Evolutionary conservation across 257 asterid genomes (phyloP).

Genomic region (Rubia yunnanensis): DNA sequence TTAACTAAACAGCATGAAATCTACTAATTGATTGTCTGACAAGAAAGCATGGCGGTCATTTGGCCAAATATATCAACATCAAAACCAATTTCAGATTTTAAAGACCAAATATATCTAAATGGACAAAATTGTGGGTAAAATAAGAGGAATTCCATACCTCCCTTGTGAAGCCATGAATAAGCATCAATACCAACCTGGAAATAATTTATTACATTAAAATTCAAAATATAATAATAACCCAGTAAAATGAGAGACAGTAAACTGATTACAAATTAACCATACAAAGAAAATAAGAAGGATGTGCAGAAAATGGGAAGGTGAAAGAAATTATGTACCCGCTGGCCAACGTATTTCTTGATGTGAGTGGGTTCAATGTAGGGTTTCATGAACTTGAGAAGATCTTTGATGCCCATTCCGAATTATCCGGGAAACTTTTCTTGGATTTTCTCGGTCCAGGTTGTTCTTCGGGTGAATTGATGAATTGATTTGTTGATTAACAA

Average conservation of each 20-base stretch:
- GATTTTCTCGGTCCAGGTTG: background rate
- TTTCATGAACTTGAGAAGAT: slow-evolving; percentile 66
- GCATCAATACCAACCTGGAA: slow-evolving; percentile 78
- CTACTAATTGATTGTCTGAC: background rate
- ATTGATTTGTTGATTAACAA: background rate
- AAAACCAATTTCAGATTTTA: background rate
- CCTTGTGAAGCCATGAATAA: slow-evolving; percentile 85
- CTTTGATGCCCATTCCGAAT: slow-evolving; percentile 64
- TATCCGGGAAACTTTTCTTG: slow-evolving; percentile 11
- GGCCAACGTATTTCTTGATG: slow-evolving; percentile 66
- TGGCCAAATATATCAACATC: too few species aligned
- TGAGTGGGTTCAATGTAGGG: slow-evolving; percentile 58
- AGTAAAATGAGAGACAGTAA: background rate
- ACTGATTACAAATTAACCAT: background rate
- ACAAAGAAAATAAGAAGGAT: background rate
- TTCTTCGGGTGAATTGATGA: background rate
- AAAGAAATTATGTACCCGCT: slow-evolving; percentile 30
- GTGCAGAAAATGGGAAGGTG: background rate
- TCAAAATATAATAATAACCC: background rate
- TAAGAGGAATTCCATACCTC: slow-evolving; percentile 36
- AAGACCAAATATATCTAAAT: background rate
- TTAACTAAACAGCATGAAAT: background rate
- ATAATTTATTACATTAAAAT: background rate
- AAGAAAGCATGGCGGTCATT: background rate
- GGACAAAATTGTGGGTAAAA: background rate